Evolutionary conservation across 306 rosid species (phyloP), one percentile per base, ranked within the genome.

Genomic region (Pyrus pyrifolia): DNA sequence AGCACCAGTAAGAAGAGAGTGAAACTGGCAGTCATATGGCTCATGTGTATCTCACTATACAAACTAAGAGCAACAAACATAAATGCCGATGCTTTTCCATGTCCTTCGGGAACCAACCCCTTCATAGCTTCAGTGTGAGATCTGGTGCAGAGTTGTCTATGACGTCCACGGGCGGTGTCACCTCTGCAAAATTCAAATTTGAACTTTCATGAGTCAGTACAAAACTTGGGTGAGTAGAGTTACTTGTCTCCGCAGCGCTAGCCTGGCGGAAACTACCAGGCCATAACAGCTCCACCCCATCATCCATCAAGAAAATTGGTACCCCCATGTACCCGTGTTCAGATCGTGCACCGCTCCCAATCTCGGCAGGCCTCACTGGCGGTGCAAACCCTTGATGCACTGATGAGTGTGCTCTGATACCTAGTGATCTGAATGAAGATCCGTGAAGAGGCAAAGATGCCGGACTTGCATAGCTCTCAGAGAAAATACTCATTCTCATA

Each of bases 381-480:
- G 87, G 81, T n/a, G 78, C 78, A 38, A 83, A 68, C 62, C 88
- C 91, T 66, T 88, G 85, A 84, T 88, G 97, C 45, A 85, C 13
- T 46, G 93, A 93, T 65, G 98, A 91, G 81, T 93, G 98, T 66
- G 98, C 88, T 72, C 91, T 91, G 76, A 93, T 88, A 44, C 96
- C 98, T 23, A 93, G 76, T 21, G 97, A 86, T 81, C 92, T 80
- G 72, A 88, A 88, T 44, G 89, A 78, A 68, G 97, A 85, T 46
- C 97, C 97, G 44, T 88, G 90, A 22, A 91, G 85, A 77, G 96
- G 97, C 53, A 93, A 82, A 76, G 97, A 93, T 11, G 93, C 92
- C 75, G 89, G 76, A 60, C 83, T 86, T 1, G 93, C 86, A 78
- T 88, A 88, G 73, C 86, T 88, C 51, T 93, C 96, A 13, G 96